Conservation (phyloP, 345 rosid species). For the Gossypium thurberi region DNA sequence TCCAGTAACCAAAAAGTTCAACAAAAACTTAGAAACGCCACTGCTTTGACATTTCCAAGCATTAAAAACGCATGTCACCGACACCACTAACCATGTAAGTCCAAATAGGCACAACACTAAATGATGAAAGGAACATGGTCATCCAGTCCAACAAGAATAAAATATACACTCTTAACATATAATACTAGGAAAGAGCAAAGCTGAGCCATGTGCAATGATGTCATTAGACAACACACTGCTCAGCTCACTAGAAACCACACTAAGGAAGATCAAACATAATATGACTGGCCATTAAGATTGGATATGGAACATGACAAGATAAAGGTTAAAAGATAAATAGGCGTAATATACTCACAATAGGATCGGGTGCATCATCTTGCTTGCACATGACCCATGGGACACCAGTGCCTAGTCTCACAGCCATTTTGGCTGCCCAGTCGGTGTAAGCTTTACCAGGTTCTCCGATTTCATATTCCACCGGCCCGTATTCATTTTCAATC, state of each 20-base stretch:
- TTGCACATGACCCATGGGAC: slow-evolving; percentile 99
- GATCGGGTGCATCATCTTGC: slow-evolving; percentile 99
- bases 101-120: slow-evolving; percentile 12
- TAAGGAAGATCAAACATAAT: slow-evolving; percentile 24
- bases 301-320: slow-evolving; percentile 21
- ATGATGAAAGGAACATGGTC: slow-evolving; percentile 18
- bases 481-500: slow-evolving; percentile 99
- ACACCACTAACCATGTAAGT: not conserved
- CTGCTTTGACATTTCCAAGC: slow-evolving; percentile 3
- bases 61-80: not conserved
- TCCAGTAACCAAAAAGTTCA: not conserved
- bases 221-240: slow-evolving; percentile 21
- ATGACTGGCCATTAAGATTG: slow-evolving; percentile 24
- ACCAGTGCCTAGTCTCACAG: slow-evolving; percentile 86
- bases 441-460: slow-evolving; percentile 62
- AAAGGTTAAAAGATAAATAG: slow-evolving; percentile 11
- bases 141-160: slow-evolving; percentile 13
- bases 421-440: slow-evolving; percentile 95
- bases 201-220: slow-evolving; percentile 35
- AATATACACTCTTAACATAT: slow-evolving; percentile 16
- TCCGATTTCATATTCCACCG: slow-evolving; percentile 78
- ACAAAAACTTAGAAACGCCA: not conserved
- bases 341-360: slow-evolving; percentile 51
- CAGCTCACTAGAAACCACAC: slow-evolving; percentile 20
- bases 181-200: slow-evolving; percentile 21